These are phyloP conservation scores for Lojkania enalia DNA, from an alignment of 2,329 filamentous ascomycete species.

Conservation along the genomic window DNA sequence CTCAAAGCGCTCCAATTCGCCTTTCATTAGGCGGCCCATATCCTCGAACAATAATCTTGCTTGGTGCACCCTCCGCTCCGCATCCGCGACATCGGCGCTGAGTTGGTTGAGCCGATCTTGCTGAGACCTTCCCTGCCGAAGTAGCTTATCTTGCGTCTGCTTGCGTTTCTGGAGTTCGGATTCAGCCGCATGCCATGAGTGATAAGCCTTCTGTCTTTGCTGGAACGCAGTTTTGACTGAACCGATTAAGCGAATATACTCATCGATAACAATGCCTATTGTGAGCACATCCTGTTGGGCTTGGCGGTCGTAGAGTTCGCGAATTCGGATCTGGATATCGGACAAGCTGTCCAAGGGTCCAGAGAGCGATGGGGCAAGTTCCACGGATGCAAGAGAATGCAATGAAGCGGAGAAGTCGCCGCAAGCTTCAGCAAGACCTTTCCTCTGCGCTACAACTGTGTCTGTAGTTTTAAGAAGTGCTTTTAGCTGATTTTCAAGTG, in stretches of 20 bases:
- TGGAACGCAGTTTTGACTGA: conserved; percentile 91
- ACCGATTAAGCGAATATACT: conserved; percentile 95
- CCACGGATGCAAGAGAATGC: conserved; percentile 89
- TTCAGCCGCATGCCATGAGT: conserved; percentile 91
- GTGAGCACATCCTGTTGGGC: conserved; percentile 96
- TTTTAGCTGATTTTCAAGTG: conserved; percentile 87
- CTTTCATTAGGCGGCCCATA: conserved; percentile 91
- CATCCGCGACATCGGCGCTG: conserved; percentile 90
- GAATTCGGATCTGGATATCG: conserved; percentile 89
- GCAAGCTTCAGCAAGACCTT: conserved; percentile 89
- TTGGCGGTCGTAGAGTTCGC: conserved; percentile 93
- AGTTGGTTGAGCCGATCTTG: conserved; percentile 94
- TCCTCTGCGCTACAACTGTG: conserved; percentile 86
- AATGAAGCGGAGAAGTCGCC: conserved; percentile 91
- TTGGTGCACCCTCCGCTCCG: conserved; percentile 90
- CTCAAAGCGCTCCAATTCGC: conserved; percentile 91
- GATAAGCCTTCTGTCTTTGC: conserved; percentile 93
- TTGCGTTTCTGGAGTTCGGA: conserved; percentile 89
- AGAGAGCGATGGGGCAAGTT: conserved; percentile 85
- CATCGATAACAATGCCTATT: conserved; percentile 94
- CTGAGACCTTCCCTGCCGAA: conserved; percentile 91
- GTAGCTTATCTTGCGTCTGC: conserved; percentile 86
- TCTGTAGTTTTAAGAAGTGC: conserved; percentile 92
- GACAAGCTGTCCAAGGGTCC: conserved; percentile 88
- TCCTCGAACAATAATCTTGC: conserved; percentile 90